Conservation (phyloP, 1,139 yeast species). For the Debaryomycetaceae sp. region DNA sequence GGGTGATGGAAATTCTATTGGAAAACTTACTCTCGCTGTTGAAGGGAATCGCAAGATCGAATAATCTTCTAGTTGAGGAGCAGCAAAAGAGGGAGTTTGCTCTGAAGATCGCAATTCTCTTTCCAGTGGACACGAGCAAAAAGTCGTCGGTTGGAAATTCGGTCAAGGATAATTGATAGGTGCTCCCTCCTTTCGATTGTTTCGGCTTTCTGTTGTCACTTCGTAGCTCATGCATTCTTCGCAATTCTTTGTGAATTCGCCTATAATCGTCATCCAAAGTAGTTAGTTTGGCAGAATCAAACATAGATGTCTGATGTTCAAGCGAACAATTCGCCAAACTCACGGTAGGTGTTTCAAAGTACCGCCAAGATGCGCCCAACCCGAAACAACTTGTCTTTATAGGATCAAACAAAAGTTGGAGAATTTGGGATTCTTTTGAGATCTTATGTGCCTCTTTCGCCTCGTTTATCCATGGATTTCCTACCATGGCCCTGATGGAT, state of each 20-base stretch:
- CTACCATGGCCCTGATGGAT: conserved; percentile 46
- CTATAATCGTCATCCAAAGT: conserved; percentile 37
- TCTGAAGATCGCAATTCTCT: conserved; percentile 45
- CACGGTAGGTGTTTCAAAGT: conserved; percentile 27
- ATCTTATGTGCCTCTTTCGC: conserved; percentile 22
- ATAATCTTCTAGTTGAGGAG: conserved; percentile 46
- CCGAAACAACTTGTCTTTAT: conserved; percentile 44
- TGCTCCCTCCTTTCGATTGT: conserved; percentile 11
- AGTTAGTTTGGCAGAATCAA: conserved; percentile 19
- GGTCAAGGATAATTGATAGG: conserved; percentile 5
- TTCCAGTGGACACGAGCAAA: conserved; percentile 43
- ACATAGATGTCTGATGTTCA: conserved; percentile 3
- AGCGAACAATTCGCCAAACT: conserved; percentile 6
- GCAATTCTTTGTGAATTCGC: conserved; percentile 26
- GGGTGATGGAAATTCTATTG: conserved; percentile 52
- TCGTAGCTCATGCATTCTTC: conserved; percentile 1
- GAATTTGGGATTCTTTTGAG: conserved; percentile 30
- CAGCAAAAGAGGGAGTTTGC: conserved; percentile 49
- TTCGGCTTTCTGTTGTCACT: neutral
- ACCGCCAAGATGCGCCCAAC: conserved; percentile 41
- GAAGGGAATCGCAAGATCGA: conserved; percentile 30
- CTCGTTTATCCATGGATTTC: conserved; percentile 37
- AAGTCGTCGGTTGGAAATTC: conserved; percentile 16
- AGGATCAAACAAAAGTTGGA: conserved; percentile 35
- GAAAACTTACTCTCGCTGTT: conserved; percentile 39